These are phyloP conservation scores for Trichosporon sp. DNA, from an alignment of 1,284 basidiomycete genomes.

Conservation along the genomic window DNA sequence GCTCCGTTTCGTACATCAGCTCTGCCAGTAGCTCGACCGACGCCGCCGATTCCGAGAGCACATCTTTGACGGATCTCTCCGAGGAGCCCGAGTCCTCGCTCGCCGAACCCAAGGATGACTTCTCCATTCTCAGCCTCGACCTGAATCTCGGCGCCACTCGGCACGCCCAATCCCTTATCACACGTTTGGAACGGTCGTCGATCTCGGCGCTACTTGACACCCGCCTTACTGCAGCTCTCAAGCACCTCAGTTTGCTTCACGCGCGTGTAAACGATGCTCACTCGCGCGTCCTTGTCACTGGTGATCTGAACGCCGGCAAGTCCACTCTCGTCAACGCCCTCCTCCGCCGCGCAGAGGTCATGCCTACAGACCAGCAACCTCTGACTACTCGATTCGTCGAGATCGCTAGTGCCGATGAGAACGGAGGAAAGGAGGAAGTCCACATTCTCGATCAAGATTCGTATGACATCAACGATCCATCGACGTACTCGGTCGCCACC, in stretches of 20 bases:
- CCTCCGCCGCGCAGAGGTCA: conserved; percentile 70
- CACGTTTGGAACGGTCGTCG: conserved; percentile 83
- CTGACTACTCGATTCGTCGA: conserved; percentile 97
- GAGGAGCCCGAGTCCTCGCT: conserved; percentile 49
- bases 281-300: conserved; percentile 97
- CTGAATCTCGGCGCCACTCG: conserved; percentile 79
- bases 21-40: background rate
- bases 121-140: conserved; percentile 83
- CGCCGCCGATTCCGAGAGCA: background rate
- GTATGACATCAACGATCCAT: conserved; percentile 68
- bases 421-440: conserved; percentile 51
- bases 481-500: conserved; percentile 66
- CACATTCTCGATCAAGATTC: conserved; percentile 52
- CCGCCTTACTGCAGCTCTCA: conserved; percentile 67
- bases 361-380: conserved; percentile 98
- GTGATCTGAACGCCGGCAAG: conserved; percentile 97
- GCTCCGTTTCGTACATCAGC: conserved; percentile 27
- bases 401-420: conserved; percentile 86
- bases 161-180: conserved; percentile 72
- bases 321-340: conserved; percentile 97
- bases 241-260: conserved; percentile 79
- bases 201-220: conserved; percentile 89
- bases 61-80: background rate
- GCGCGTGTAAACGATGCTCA: conserved; percentile 84
- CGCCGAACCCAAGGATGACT: conserved; percentile 54